These are phyloP conservation scores for Xylariaceae sp. DNA, from an alignment of 2,329 filamentous ascomycete species.

Conservation along the genomic window DNA sequence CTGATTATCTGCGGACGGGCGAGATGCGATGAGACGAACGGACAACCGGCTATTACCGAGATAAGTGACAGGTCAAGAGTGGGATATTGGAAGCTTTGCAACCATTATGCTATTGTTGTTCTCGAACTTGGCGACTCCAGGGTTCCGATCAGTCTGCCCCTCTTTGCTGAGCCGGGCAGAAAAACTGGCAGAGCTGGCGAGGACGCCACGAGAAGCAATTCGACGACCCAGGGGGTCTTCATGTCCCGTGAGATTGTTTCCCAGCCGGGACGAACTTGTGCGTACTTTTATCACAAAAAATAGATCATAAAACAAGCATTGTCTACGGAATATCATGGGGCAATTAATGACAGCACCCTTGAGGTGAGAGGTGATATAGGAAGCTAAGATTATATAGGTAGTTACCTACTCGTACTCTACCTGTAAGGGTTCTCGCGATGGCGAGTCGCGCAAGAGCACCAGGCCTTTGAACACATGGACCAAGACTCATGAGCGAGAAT, in stretches of 20 bases:
- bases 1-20: constrained; percentile 5
- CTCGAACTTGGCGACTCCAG: constrained; percentile 9
- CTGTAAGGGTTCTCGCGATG: not conserved
- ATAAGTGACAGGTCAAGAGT: constrained; percentile 20
- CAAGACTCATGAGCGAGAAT: not conserved
- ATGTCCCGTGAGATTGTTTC: constrained; percentile 5
- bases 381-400: not conserved
- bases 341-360: not conserved
- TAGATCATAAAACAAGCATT: not conserved
- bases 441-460: not conserved
- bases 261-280: not conserved
- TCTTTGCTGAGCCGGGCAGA: constrained; percentile 19
- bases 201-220: constrained; percentile 13
- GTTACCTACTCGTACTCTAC: not conserved
- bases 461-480: too few species aligned
- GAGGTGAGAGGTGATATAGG: not conserved
- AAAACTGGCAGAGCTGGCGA: constrained; percentile 14
- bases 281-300: not conserved
- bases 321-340: not conserved
- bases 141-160: constrained; percentile 18
- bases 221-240: constrained; percentile 8
- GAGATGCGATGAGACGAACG: constrained; percentile 10
- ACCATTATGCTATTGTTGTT: constrained; percentile 7
- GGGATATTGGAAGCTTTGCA: constrained; percentile 5
- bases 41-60: constrained; percentile 3